Evolutionary conservation across 2,329 filamentous ascomycete species (phyloP), one percentile per base, ranked within the genome.

Genomic region (Dactylellina sp.): DNA sequence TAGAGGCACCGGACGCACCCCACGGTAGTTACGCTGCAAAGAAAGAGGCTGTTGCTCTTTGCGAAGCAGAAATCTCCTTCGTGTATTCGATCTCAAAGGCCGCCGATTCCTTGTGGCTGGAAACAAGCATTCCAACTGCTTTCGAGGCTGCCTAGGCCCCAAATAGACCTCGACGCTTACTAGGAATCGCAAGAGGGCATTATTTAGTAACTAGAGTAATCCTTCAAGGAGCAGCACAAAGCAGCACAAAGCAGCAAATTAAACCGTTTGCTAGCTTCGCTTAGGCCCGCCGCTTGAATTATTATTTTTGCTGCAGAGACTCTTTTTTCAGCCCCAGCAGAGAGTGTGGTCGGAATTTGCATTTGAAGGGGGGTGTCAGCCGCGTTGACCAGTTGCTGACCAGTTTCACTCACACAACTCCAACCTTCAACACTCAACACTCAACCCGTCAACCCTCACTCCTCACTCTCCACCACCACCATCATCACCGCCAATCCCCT

Each of bases 21-120:
- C 25, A 68, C 63, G 63, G 63, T 46, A 68, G 63, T 68, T 68
- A 40, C 24, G 28, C n/a, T n/a, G n/a, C n/a, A n/a, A n/a, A n/a
- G n/a, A 7, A 14, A 16, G 12, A 9, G 37, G 16, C 18, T 64
- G 12, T 52, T 46, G n/a, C n/a, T 22, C 39, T 14, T 22, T 20
- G 28, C 25, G 50, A 55, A 16, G 3, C 28, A 39, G 32, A 55
- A 28, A 55, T 55, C 42, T 46, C 20, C 16, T 25, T 39, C 57
- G 22, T 7, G 12, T 18, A 46, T 20, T 32, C 37, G 4, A 20
- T 16, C 14, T 11, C 16, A 32, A 16, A 16, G 50, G 18, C 32
- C 25, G 6, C 14, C 25, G 25, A 37, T 40, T 11, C 14, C 20
- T 56, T 20, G 7, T 5, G 42, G 14, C 12, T 4, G 42, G 42